Base-by-base conservation (phyloP, 108 stramenopile genomes). In the Skeletonema grethae region DNA sequence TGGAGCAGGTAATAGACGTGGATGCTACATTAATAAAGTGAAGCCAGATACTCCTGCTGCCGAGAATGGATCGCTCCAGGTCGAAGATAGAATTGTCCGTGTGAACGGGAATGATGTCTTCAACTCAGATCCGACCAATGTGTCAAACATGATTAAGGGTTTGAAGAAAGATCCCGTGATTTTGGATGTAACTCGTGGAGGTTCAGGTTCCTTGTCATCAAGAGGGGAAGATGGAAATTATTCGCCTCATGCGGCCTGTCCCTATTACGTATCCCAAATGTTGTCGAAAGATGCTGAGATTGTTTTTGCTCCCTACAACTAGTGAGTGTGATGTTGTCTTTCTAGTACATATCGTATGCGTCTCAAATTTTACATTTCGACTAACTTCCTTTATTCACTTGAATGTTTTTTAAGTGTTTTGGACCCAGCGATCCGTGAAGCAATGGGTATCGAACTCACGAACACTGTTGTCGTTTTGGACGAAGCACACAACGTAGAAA, bases 401-500 rank as follows among this genome's bases (percentile, higher is more conserved):
- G 56, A 28, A 18, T 25, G 1, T 25, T 35, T 22, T 36, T 13
- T 9, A 10, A 71, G 70, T 63, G 74, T 94, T 29, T 62, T 99
- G 41, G 97, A 99, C 74, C 83, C 95, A 15, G 57, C 29, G 15
- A 92, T 95, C 16, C 93, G 98, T 1, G 31, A 77, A n/a, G 67
- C 85, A 25, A 45, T 89, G 69, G 84, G 74, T 9, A 84, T 94
- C 16, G 70, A 83, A 22, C 76, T 94, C 43, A 61, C 61, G 12
- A 77, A 88, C 75, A 34, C 95, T 30, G 83, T 98, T n/a, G 91
- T 97, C n/a, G 86, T 98, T n/a, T 73, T 98, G 35, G 98, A 98
- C 73, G 98, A 99, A 78, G 98, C 96, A 9, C 98, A 99, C 84
- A 99, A 99, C 76, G 82, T 99, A 13, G 98, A 98, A 82, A 67